These are phyloP conservation scores for Phytophthora rubi DNA, from an alignment of 352 stramenopile genomes.

Conservation along the genomic window DNA sequence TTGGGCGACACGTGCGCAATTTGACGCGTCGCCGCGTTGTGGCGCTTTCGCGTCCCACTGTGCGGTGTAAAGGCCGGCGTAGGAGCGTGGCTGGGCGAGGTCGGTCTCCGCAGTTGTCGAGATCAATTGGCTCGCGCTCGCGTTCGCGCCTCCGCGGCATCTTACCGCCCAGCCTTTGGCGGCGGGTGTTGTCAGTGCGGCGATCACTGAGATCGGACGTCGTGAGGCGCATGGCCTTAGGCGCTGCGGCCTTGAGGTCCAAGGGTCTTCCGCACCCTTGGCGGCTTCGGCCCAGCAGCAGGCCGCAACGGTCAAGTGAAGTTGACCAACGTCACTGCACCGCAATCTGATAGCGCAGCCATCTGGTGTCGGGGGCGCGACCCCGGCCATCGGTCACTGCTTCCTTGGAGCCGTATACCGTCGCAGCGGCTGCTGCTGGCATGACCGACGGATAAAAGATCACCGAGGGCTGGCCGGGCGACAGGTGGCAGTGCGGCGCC, in stretches of 20 bases:
- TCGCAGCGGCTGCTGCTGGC: not conserved
- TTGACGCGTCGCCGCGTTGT: conserved; percentile 28
- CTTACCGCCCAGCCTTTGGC: not conserved
- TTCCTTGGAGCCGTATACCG: not conserved
- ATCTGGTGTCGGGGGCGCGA: not conserved
- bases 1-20: conserved; percentile 20
- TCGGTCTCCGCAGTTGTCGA: not conserved
- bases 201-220: not conserved
- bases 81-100: conserved; percentile 23
- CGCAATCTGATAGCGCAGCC: conserved; percentile 20
- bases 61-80: conserved; percentile 20
- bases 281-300: not conserved
- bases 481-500: conserved; percentile 12
- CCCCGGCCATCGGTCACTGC: not conserved
- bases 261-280: not conserved
- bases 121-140: conserved; percentile 1
- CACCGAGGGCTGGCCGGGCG: not conserved
- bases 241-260: not conserved
- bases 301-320: conserved; percentile 1
- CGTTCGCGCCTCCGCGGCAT: not conserved
- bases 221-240: not conserved
- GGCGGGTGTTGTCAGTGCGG: not conserved
- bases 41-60: not conserved
- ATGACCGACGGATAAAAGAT: not conserved
- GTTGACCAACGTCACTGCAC: conserved; percentile 9